Conservation (phyloP, 2,329 filamentous ascomycete species). For the Paraphoma chrysanthemicola region DNA sequence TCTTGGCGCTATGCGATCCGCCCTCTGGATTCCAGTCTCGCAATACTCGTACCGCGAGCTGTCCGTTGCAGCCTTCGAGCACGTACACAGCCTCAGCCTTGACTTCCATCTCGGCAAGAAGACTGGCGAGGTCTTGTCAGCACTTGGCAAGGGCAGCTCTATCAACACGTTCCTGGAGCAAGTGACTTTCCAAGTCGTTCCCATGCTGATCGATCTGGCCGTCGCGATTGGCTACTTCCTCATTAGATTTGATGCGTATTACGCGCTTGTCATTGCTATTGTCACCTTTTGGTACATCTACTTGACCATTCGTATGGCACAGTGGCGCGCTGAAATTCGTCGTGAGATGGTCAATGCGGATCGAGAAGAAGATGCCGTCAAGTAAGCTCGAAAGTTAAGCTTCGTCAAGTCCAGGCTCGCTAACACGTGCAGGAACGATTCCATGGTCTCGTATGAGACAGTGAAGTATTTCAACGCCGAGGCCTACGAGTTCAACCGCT, state of each 20-base stretch:
- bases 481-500: slow-evolving; percentile 64
- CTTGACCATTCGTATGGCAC: slow-evolving; percentile 93
- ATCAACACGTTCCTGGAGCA: slow-evolving; percentile 98
- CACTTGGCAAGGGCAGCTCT: slow-evolving; percentile 91
- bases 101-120: slow-evolving; percentile 97
- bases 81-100: slow-evolving; percentile 92
- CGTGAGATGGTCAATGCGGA: slow-evolving; percentile 95
- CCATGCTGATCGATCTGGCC: slow-evolving; percentile 89
- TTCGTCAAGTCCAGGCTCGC: slow-evolving; percentile 1
- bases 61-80: slow-evolving; percentile 94
- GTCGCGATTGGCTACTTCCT: slow-evolving; percentile 86
- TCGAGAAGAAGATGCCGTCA: slow-evolving; percentile 93
- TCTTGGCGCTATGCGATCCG: slow-evolving; percentile 79
- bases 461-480: slow-evolving; percentile 72
- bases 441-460: slow-evolving; percentile 95
- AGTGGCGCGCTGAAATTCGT: slow-evolving; percentile 88
- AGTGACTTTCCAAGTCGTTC: slow-evolving; percentile 92
- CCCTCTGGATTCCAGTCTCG: slow-evolving; percentile 94
- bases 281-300: slow-evolving; percentile 97
- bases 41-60: slow-evolving; percentile 96
- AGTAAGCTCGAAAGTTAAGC: slow-evolving; percentile 57
- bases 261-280: slow-evolving; percentile 86
- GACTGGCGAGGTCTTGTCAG: slow-evolving; percentile 94
- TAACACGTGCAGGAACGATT: slow-evolving; percentile 73
- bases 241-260: slow-evolving; percentile 81